Base-by-base conservation (phyloP, 768 basidiomycete genomes). In the Collybia mongolica region DNA sequence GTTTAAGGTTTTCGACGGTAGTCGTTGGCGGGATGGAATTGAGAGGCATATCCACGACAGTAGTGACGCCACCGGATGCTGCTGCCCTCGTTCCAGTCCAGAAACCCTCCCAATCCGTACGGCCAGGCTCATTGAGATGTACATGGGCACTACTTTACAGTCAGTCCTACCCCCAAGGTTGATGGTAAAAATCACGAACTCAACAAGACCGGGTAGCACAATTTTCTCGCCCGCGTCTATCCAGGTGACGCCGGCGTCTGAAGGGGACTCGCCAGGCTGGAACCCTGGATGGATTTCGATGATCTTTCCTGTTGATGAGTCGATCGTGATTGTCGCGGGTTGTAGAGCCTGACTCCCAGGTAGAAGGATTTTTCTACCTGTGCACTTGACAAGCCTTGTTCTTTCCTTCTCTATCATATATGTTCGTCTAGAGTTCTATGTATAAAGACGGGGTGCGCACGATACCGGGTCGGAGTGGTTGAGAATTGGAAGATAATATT, bases 1-100 rank as follows among this genome's bases (percentile, higher is more conserved):
- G 59, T 40, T 81, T 69, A 7, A 98, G 76, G 61, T 96, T 84
- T 5, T 70, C 71, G 6, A 93, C 79, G 0, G 92, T 94, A 1
- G 93, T 95, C 0, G 97, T 98, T 0, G 97, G 93, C 1, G 96
- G 96, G 47, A 98, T 90, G 2, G 94, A 96, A 67, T 99, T 98
- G 48, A 99, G 74, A 2, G 96, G 97, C 96, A 98, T 99, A 70
- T 98, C 97, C 26, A 98, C 86, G 18, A 98, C 73, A 5, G 93
- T 92, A 6, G 95, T 98, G n/a, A 98, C 83, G 6, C 96, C 97
- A 18, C 96, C 96, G 1, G 93, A 88, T 1, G 85, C 83, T 1
- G 96, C 96, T 17, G 96, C 96, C 48, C 75, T 72, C 1, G 94
- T 95, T n/a, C 93, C 94, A 0, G 92, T 90, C 71, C 78, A 81